These are phyloP conservation scores for Triticum turgidum DNA, from an alignment of 176 grass and related monocot genomes.

Conservation along the genomic window DNA sequence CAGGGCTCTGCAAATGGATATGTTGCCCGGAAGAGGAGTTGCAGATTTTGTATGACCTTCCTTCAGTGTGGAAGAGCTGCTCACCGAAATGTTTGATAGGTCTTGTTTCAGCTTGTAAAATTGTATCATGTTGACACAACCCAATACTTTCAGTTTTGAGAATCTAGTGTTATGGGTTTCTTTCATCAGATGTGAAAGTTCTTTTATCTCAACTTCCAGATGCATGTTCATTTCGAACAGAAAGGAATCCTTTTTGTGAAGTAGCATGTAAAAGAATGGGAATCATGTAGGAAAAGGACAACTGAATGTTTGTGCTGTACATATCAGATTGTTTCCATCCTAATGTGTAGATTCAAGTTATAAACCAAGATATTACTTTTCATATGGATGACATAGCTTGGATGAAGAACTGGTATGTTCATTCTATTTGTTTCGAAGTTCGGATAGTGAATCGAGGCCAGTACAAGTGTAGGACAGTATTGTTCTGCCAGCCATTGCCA, in stretches of 20 bases:
- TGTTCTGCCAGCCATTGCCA: not conserved
- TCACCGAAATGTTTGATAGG: not conserved
- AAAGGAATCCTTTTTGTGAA: slow-evolving; percentile 7
- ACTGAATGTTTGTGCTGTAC: not conserved
- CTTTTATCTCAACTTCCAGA: slow-evolving; percentile 26
- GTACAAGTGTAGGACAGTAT: not conserved
- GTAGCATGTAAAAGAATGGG: slow-evolving; percentile 1
- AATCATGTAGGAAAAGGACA: not conserved
- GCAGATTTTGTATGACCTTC: slow-evolving; percentile 54
- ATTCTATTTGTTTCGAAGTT: not conserved
- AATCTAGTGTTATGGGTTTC: slow-evolving; percentile 2
- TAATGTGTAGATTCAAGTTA: not conserved
- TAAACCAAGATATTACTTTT: not conserved
- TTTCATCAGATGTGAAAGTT: slow-evolving; percentile 12
- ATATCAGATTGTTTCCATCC: slow-evolving; percentile 1
- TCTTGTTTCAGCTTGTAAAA: slow-evolving; percentile 19
- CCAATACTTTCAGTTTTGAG: slow-evolving; percentile 15
- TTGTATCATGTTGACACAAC: slow-evolving; percentile 20
- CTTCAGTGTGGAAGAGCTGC: not conserved
- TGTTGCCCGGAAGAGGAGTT: slow-evolving; percentile 53
- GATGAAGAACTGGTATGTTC: not conserved
- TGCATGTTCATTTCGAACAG: slow-evolving; percentile 21
- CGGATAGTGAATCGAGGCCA: not conserved
- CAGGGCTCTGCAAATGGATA: slow-evolving; percentile 57
- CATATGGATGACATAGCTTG: not conserved